Conservation (phyloP, 2,329 filamentous ascomycete species). For the Penicillium sp. region DNA sequence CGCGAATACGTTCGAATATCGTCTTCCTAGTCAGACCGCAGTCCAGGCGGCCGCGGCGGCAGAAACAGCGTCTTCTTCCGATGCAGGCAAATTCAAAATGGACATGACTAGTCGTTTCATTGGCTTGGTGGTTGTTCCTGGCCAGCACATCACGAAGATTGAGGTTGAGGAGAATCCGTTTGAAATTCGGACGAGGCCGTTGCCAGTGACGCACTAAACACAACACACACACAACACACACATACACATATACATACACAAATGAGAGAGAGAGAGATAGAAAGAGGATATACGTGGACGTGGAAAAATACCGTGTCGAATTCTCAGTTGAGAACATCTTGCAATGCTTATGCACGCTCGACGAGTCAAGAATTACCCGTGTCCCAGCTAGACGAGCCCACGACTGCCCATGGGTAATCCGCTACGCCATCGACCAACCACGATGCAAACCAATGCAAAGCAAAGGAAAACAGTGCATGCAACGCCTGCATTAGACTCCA, state of each 20-base stretch:
- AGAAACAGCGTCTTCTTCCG: constrained; percentile 16
- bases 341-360: neutral
- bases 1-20: constrained; percentile 82
- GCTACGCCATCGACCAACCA: neutral
- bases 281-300: neutral
- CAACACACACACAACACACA: no score
- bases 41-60: constrained; percentile 40
- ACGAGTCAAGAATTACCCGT: neutral
- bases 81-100: constrained; percentile 48
- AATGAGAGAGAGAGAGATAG: neutral
- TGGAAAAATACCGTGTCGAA: neutral
- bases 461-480: neutral
- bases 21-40: constrained; percentile 59
- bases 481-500: neutral
- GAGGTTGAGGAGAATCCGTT: constrained; percentile 66
- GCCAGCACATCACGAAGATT: constrained; percentile 78
- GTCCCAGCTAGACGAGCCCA: neutral
- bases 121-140: constrained; percentile 84
- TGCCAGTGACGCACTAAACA: neutral
- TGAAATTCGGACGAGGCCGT: constrained; percentile 9
- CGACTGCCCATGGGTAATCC: neutral
- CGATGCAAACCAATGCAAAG: neutral
- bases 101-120: constrained; percentile 83
- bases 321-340: neutral
- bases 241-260: neutral